Percentiles rank a stretch among this genome's conserved stretches.
Evolutionary conservation across 768 basidiomycete species (phyloP).

Genomic region (Mycena sanguinolenta): DNA sequence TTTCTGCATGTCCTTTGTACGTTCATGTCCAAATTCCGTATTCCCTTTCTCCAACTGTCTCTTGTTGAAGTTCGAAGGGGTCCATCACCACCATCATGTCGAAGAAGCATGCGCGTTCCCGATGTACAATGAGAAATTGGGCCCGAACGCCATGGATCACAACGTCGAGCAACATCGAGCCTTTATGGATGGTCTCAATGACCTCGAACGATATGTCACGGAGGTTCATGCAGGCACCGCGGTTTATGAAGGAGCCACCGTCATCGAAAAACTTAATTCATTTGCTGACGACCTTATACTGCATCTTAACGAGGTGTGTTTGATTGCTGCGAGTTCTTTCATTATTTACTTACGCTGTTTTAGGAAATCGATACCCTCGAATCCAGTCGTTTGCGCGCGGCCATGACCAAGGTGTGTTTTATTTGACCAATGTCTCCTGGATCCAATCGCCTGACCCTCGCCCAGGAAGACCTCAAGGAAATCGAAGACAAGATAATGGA

Average conservation of each 20-base stretch:
- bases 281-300: slow-evolving; percentile 45
- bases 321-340: neutral
- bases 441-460: too few relatives aligned
- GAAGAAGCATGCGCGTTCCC: slow-evolving; percentile 48
- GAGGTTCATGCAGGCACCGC: slow-evolving; percentile 70
- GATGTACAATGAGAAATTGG: slow-evolving; percentile 44
- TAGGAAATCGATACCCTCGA: slow-evolving; percentile 48
- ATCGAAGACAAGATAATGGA: slow-evolving; percentile 40
- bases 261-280: slow-evolving; percentile 42
- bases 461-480: slow-evolving; percentile 39
- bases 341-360: neutral
- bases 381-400: slow-evolving; percentile 41
- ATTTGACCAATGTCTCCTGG: too few relatives aligned
- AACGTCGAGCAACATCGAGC: slow-evolving; percentile 46
- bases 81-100: slow-evolving; percentile 48
- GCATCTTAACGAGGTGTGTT: slow-evolving; percentile 45
- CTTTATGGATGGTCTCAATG: slow-evolving; percentile 44
- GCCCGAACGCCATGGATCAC: slow-evolving; percentile 36
- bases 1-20: slow-evolving; percentile 44
- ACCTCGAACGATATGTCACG: slow-evolving; percentile 53
- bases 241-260: slow-evolving; percentile 58
- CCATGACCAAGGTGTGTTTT: slow-evolving; percentile 34
- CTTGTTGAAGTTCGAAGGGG: slow-evolving; percentile 36
- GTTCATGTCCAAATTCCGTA: slow-evolving; percentile 5
- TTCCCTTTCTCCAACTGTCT: neutral